Evolutionary conservation across 2,329 filamentous ascomycete species (phyloP), one percentile per base, ranked within the genome.

Genomic region (Neophaeococcomyces mojaviensis): DNA sequence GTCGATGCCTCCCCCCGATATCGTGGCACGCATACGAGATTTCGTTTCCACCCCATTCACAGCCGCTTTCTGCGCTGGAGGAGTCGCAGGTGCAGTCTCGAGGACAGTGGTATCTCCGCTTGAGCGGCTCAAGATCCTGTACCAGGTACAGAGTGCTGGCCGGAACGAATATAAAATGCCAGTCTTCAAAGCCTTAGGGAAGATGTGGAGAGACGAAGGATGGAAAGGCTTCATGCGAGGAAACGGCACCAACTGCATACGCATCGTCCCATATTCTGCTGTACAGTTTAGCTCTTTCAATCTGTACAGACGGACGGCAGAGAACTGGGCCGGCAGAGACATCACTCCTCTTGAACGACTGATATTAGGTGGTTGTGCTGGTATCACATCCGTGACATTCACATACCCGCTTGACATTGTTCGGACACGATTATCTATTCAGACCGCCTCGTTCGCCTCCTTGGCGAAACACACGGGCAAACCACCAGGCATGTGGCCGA

Each of bases 221-320:
- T 97, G 89, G 88, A 82, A 81, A 64, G 92, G 92, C 0, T 94
- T 97, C 67, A 94, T 98, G 89, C 81, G 88, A 55, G 92, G 92
- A 43, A 98, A 98, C 64, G 92, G 92, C 53, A 96, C 89, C 50
- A 98, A 98, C 67, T 98, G 92, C 73, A 87, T 98, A 59, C 86
- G 92, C 51, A 98, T 98, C 56, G 88, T 98, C 43, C 92, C 92
- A 3, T 98, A 98, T 66, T 97, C 90, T 40, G 92, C 92, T 9
- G 92, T 97, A 33, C 92, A 98, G 62, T 98, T 98, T 66, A 90
- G 90, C 57, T 94, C 88, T 62, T 98, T 97, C 72, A 97, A 94
- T 64, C 81, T 97, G 56, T 98, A 98, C 70, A 96, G 94, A 68
- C 78, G 81, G 70, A 81, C 92, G 59, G 89, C 92, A 57, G 88